Percentiles rank a stretch among this genome's conserved stretches.
phyloP scores from a whole-genome alignment of 352 stramenopile genomes.

The Chrysophaeum taylorii region DNA sequence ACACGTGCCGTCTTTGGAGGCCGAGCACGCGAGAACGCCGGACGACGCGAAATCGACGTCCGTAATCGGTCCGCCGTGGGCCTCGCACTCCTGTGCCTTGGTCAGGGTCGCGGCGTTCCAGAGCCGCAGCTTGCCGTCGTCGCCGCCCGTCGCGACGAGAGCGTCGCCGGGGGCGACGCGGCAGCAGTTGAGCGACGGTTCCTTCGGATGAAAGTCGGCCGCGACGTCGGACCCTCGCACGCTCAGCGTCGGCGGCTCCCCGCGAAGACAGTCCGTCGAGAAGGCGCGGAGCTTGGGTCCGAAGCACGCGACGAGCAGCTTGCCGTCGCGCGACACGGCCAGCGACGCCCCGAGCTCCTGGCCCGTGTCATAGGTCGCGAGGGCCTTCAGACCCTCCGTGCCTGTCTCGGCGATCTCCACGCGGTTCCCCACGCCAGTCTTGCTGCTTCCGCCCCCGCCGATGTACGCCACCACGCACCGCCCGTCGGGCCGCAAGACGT shows the following conservation, averaged over 20 bases:
- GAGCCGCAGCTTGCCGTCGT: neutral
- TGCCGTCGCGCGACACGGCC: neutral
- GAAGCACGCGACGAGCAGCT: neutral
- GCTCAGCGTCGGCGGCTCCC: neutral
- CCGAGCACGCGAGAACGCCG: neutral
- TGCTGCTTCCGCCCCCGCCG: neutral
- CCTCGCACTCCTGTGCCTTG: neutral
- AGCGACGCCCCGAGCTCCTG: neutral
- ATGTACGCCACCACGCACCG: neutral
- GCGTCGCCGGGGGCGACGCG: neutral
- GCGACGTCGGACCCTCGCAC: neutral
- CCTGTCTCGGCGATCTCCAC: neutral
- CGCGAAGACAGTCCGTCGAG: no score
- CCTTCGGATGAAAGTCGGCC: neutral
- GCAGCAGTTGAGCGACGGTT: neutral
- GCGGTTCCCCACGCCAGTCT: slow-evolving; percentile 3
- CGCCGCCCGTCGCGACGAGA: neutral
- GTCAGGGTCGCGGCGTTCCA: neutral
- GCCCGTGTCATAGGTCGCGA: neutral
- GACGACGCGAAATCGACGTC: neutral
- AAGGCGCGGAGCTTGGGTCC: neutral
- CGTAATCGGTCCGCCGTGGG: neutral
- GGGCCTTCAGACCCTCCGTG: neutral
- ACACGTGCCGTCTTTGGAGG: slow-evolving; percentile 9
- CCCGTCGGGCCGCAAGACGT: no score